Conservation (phyloP, 495 filamentous ascomycete genomes). For the Penicillium alfredii region DNA sequence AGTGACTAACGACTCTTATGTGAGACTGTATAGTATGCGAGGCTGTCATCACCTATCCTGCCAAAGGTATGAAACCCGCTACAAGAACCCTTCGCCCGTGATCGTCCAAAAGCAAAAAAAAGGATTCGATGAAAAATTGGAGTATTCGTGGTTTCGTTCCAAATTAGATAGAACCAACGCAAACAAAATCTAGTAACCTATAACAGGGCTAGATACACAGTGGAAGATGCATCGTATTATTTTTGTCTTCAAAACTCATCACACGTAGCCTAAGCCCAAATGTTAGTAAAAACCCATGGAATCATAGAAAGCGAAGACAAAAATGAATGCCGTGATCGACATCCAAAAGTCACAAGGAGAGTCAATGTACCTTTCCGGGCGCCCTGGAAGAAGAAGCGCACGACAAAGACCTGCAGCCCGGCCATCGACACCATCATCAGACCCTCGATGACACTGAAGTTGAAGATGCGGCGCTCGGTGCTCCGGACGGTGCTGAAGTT, state of each 20-base stretch:
- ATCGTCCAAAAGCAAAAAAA: too few relatives aligned
- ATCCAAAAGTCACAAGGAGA: not conserved
- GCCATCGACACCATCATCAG: conserved; percentile 95
- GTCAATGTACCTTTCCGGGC: conserved; percentile 58
- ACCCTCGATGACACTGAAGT: conserved; percentile 91
- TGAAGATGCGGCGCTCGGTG: conserved; percentile 92
- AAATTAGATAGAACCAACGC: too few relatives aligned
- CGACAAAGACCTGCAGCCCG: conserved; percentile 93
- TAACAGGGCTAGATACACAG: conserved; percentile 1
- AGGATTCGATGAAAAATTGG: too few relatives aligned
- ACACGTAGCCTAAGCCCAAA: conserved; percentile 1
- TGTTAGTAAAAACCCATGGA: not conserved
- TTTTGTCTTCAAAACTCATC: not conserved
- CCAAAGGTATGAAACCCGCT: too few relatives aligned
- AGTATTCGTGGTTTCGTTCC: too few relatives aligned
- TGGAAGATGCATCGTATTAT: not conserved
- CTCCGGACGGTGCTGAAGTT: conserved; percentile 98
- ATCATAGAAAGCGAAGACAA: not conserved
- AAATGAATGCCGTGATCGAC: too few relatives aligned
- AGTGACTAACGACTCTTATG: too few relatives aligned
- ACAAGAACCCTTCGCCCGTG: too few relatives aligned
- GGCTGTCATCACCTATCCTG: too few relatives aligned
- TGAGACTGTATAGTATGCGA: too few relatives aligned
- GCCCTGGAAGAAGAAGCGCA: conserved; percentile 98
- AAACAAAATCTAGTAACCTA: not conserved